Base-by-base conservation (phyloP, 495 filamentous ascomycete species). In the Podospora pseudocomata region DNA sequence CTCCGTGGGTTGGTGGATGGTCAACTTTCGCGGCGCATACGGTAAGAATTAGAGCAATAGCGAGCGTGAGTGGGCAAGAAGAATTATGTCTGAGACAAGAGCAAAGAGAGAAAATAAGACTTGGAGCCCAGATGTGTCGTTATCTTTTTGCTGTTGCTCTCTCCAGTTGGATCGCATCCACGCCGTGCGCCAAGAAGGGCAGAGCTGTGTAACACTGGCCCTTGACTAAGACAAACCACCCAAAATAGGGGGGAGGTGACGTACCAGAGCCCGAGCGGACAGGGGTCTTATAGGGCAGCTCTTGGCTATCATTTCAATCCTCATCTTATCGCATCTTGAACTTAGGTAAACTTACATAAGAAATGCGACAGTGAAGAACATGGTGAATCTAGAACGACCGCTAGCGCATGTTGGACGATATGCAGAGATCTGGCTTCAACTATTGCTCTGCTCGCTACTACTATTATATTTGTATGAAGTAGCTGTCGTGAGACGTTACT, bases 171-270 rank as follows among this genome's bases (percentile, higher is more conserved):
- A 61, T 61, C 59, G 59, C 59, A 61, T 61, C 27, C 5, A 32
- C 20, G 16, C 19, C 34, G 30, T 28, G 30, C 34, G 61, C 61
- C 61, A 63, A 63, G 61, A 16, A 63, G 32, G 61, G 61, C 61
- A 63, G 32, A 63, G 61, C 27, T 44, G 55, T 63, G 61, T 44
- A 63, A 39, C n/a, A 32, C n/a, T n/a, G 32, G 27, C 28, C 16
- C 28, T 63, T 63, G 61, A 63, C 61, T 63, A 63, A 53, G 61
- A 63, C 32, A 63, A 63, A 63, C 60, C 30, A 23, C 32, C 61
- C 32, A 49, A 49, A 44, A 63, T 39, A 49, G 61, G 61, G 32
- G 32, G 32, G 19, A 63, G 27, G 61, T 63, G 61, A 63, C 61
- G 61, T 63, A 63, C n/a, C 27, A n/a, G 0, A n/a, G n/a, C 15